A percentile compares a stretch with the other conserved stretches of the same genome.
phyloP scores from a whole-genome alignment of 805 yeast species.

The Cyberlindnera suaveolens region DNA sequence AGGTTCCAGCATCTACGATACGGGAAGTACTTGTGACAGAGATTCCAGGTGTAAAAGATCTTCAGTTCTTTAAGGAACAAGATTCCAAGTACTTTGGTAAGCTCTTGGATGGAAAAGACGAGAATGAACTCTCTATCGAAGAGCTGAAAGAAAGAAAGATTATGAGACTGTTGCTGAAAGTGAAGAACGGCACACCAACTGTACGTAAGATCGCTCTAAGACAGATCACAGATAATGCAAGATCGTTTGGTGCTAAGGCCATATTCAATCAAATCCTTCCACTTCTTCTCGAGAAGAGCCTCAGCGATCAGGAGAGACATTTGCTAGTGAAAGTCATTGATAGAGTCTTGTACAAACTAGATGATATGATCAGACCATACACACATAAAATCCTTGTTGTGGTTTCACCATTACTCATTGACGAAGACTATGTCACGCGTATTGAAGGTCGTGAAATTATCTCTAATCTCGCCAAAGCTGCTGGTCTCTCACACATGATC shows the following conservation, averaged over 20 bases:
- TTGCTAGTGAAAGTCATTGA: constrained; percentile 70
- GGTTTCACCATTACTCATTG: constrained; percentile 72
- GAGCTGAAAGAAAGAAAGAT: constrained; percentile 57
- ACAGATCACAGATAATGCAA: constrained; percentile 56
- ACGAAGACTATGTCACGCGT: constrained; percentile 70
- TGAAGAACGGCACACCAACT: constrained; percentile 73
- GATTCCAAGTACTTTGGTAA: constrained; percentile 70
- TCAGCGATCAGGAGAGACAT: constrained; percentile 82
- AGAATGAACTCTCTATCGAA: constrained; percentile 35
- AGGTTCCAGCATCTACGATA: constrained; percentile 22
- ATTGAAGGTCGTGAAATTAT: constrained; percentile 76
- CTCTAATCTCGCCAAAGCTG: constrained; percentile 68
- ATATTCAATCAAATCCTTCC: constrained; percentile 73
- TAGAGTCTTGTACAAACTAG: constrained; percentile 60
- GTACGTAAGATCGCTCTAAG: constrained; percentile 66
- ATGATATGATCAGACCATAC: constrained; percentile 60
- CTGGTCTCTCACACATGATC: constrained; percentile 79
- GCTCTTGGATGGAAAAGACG: constrained; percentile 33
- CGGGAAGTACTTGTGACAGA: constrained; percentile 41
- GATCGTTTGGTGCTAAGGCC: constrained; percentile 59
- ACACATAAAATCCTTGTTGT: constrained; percentile 69
- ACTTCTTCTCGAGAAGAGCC: constrained; percentile 57
- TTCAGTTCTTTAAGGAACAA: constrained; percentile 62
- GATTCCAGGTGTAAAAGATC: constrained; percentile 58
- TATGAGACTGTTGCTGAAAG: constrained; percentile 54